These are phyloP conservation scores for Cryptococcus sp. DNA, from an alignment of 1,284 basidiomycete species.

Conservation along the genomic window DNA sequence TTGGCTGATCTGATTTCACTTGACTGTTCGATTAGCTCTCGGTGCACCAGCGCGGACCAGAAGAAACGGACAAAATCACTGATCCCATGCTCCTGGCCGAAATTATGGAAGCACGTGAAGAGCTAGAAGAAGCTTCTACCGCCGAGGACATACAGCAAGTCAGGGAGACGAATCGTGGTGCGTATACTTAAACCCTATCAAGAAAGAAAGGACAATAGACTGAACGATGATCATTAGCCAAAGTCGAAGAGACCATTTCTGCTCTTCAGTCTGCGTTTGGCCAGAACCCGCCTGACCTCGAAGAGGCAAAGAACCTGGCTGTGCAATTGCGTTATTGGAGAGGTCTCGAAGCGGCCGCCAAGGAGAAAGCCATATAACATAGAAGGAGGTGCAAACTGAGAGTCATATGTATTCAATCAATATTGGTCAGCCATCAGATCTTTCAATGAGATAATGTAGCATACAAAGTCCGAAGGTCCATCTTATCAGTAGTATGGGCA, in stretches of 20 bases:
- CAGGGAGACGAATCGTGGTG: slow-evolving; percentile 64
- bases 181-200: slow-evolving; percentile 46
- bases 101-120: slow-evolving; percentile 79
- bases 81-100: slow-evolving; percentile 73
- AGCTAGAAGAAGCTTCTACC: slow-evolving; percentile 66
- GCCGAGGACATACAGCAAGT: slow-evolving; percentile 61
- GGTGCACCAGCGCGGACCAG: slow-evolving; percentile 62
- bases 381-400: too few relatives aligned
- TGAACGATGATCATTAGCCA: slow-evolving; percentile 53
- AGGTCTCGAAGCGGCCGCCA: slow-evolving; percentile 70
- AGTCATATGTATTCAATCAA: too few relatives aligned
- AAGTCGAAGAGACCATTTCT: slow-evolving; percentile 58
- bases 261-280: slow-evolving; percentile 61
- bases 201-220: background rate
- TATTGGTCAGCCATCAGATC: too few relatives aligned
- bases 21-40: slow-evolving; percentile 54
- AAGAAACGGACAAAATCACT: slow-evolving; percentile 73
- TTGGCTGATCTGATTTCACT: background rate
- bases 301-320: slow-evolving; percentile 61
- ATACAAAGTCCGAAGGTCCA: too few relatives aligned
- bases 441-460: too few relatives aligned
- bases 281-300: slow-evolving; percentile 59
- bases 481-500: too few relatives aligned
- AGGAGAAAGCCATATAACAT: slow-evolving; percentile 38
- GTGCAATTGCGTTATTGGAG: slow-evolving; percentile 75